A percentile compares a stretch with the other conserved stretches of the same genome.
Evolutionary conservation across 176 grass and related monocot genomes (phyloP).

Genomic region (Carex kokanica): DNA sequence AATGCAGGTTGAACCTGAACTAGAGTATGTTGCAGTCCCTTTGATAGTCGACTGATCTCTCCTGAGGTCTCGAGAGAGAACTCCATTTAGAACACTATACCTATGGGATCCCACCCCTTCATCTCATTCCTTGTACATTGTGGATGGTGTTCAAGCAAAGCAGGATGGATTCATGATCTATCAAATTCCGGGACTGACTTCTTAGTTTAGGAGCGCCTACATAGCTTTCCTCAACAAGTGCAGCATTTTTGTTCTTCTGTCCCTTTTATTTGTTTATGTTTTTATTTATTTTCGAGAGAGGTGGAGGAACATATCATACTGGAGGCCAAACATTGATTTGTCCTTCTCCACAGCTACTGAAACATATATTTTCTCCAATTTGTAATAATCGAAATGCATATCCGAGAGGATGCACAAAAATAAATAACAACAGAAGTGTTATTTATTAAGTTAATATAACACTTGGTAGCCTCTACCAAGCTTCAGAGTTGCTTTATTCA

Average conservation of each 20-base stretch:
- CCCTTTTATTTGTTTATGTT: neutral
- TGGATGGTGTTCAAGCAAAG: neutral
- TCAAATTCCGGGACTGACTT: neutral
- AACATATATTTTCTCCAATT: neutral
- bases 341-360: neutral
- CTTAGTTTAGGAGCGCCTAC: neutral
- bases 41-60: neutral
- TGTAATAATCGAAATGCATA: neutral
- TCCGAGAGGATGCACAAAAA: neutral
- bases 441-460: too few relatives aligned
- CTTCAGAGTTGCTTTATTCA: neutral
- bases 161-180: neutral
- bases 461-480: too few relatives aligned
- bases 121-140: neutral
- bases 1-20: slow-evolving; percentile 29
- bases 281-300: neutral
- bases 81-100: neutral
- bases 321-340: neutral
- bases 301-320: neutral
- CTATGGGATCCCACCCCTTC: neutral
- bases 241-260: slow-evolving; percentile 11
- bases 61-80: neutral
- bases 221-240: neutral
- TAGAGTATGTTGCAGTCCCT: neutral
- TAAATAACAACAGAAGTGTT: neutral